phyloP scores from a whole-genome alignment of 1,284 basidiomycete species.

The Malassezia sympodialis region DNA sequence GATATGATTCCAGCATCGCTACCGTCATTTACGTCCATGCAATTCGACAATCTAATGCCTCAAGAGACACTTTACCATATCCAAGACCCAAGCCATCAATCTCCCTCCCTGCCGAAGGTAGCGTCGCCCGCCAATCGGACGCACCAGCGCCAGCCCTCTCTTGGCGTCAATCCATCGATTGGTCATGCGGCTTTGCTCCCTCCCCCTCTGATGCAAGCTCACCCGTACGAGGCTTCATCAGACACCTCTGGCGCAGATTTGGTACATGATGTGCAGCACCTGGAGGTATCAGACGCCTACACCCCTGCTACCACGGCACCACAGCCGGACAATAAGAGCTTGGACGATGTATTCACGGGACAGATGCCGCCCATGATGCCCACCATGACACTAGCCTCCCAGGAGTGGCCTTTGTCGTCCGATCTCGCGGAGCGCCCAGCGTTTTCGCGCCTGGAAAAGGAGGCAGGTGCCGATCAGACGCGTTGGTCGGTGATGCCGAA shows the following conservation, averaged over 20 bases:
- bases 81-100: background rate
- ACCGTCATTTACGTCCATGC: slow-evolving; percentile 7
- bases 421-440: background rate
- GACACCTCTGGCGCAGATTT: background rate
- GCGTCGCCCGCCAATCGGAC: background rate
- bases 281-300: background rate
- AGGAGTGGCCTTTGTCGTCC: background rate
- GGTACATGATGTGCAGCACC: background rate
- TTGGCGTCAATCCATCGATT: background rate
- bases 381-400: background rate
- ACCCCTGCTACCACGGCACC: background rate
- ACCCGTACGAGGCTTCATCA: background rate
- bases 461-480: background rate
- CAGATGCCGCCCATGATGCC: background rate
- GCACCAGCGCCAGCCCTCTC: background rate
- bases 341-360: background rate
- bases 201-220: background rate
- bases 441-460: background rate
- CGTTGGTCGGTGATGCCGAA: background rate
- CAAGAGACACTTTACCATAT: background rate
- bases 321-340: background rate
- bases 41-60: background rate
- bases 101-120: background rate
- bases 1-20: slow-evolving; percentile 17
- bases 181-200: background rate